A percentile compares a stretch with the other conserved stretches of the same genome.
Conservation (phyloP, 2,329 filamentous ascomycete genomes). For the Xylariaceae sp. region DNA sequence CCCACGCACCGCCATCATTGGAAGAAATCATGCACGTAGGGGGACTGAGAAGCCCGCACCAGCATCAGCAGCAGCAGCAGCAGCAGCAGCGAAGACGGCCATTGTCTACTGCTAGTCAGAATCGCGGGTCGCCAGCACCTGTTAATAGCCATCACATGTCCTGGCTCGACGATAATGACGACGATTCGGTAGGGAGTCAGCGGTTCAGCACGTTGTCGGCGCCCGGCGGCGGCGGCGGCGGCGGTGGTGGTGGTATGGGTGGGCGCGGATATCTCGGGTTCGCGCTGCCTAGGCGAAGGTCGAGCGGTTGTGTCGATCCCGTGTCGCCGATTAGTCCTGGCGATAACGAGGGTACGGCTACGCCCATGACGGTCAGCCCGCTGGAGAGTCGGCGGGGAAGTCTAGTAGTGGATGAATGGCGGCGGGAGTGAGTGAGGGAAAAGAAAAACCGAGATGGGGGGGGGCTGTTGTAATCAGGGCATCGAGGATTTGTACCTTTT, state of each 20-base stretch:
- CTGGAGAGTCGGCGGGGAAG: slow-evolving; percentile 21
- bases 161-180: slow-evolving; percentile 17
- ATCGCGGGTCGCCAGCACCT: background rate
- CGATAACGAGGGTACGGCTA: slow-evolving; percentile 5
- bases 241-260: background rate
- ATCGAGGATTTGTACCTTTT: too few species aligned
- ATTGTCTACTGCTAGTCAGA: background rate
- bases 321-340: slow-evolving; percentile 23
- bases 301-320: background rate
- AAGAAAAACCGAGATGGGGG: too few species aligned
- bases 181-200: slow-evolving; percentile 5
- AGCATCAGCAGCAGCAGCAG: background rate
- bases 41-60: background rate
- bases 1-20: background rate
- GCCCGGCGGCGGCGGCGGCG: slow-evolving; percentile 6
- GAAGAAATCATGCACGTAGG: background rate
- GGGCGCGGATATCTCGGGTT: too few species aligned
- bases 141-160: slow-evolving; percentile 11
- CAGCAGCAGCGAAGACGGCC: too few species aligned
- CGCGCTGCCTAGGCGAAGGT: too few species aligned
- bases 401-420: background rate
- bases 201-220: slow-evolving; percentile 21
- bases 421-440: background rate
- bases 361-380: slow-evolving; percentile 21
- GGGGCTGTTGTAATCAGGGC: too few species aligned